Evolutionary conservation across 1,284 basidiomycete genomes (phyloP), one percentile per base, ranked within the genome.

Genomic region (Apiotrichum sp.): DNA sequence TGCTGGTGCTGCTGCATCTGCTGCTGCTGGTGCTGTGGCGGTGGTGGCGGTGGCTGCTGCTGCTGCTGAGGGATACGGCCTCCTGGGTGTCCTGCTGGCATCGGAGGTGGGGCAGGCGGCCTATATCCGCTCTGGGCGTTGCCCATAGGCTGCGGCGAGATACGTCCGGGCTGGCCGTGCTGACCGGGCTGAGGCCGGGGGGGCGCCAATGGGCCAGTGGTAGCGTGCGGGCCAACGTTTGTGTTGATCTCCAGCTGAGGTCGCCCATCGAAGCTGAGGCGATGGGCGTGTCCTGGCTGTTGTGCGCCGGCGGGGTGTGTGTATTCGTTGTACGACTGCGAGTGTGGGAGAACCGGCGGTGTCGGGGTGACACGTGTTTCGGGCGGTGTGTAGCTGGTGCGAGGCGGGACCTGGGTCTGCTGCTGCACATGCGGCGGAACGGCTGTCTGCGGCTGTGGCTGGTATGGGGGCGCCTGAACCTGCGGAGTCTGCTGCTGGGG

Each of bases 1-100:
- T 39, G 16, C 36, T 48, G 47, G 9, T 48, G 83, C 58, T 83
- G 83, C 47, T 81, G 59, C 59, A 82, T 83, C 45, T 80, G 58
- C 31, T 52, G 55, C 42, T 64, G 64, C 33, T 64, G 75, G 47
- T 64, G 70, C 50, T 51, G 36, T 29, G 29, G 29, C 29, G 29
- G 50, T 6, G 10, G 31, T 10, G 29, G 44, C 11, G 35, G 41
- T 50, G 50, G 50, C 67, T 36, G 67, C 34, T 60, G 59, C 40
- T 61, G 68, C 46, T 58, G 65, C 48, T 55, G 64, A 5, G 36
- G 8, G 9, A 22, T 32, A 22, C 53, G 46, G 44, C 51, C 50
- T 22, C 34, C 29, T 32, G 40, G 40, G 40, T 38, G 40, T 8
- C n/a, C 32, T 6, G 34, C 29, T 14, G 50, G 34, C 42, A 52